Evolutionary conservation across 2,329 filamentous ascomycete genomes (phyloP), one percentile per base, ranked within the genome.

Genomic region (Ophiostoma sp.): DNA sequence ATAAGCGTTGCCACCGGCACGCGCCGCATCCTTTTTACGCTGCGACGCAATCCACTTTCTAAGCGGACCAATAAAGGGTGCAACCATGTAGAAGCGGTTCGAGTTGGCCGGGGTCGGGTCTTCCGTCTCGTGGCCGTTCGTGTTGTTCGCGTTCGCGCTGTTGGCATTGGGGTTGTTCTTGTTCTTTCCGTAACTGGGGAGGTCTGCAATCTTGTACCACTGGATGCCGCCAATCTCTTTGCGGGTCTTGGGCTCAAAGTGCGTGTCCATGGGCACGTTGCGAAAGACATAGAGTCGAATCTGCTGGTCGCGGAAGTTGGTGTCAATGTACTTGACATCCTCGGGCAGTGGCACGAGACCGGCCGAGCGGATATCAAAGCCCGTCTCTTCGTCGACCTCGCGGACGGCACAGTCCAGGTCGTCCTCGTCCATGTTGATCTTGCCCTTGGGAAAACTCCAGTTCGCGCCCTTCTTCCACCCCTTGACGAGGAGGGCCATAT

Each of bases 161-260:
- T 3, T 36, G 33, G 3, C 8, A 8, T 36, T 36, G 33, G 3
- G 3, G 33, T 36, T 86, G 25, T 89, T 28, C 11, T 48, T 63
- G 79, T 92, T 94, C 80, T 92, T 93, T 72, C 91, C 90, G 78
- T 93, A 90, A 0, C 93, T 93, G 0, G 96, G 95, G 33, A 99
- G 87, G 75, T 98, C 94, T 0, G 92, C 92, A 55, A 99, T 85
- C 77, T 91, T 93, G 83, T 97, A 98, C 96, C 96, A 99, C 80
- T 93, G 87, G 74, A 99, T 97, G 82, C 94, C 97, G 82, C 95
- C 97, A 79, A 99, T 99, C 82, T 99, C 97, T 82, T 98, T 98
- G 72, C 97, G 88, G 6, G 96, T 98, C 77, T 91, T 91, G 3
- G 97, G 93, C 81, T 95, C 92, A 79, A 99, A 99, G 74, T 90